Conservation (phyloP, 768 basidiomycete genomes). For the Lepiota venenata region DNA sequence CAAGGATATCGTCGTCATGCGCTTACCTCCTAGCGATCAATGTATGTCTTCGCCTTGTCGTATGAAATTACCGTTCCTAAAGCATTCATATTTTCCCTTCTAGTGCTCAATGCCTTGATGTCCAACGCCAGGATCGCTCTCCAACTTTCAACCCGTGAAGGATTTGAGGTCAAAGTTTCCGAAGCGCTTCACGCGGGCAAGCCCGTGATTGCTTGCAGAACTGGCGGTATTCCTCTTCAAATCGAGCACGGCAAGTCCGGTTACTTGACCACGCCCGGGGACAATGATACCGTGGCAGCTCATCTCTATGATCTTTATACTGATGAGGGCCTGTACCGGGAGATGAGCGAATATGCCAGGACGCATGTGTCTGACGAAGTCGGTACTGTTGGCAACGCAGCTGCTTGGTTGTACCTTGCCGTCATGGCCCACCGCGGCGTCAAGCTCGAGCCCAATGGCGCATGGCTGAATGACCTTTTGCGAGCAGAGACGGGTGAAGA, state of each 20-base stretch:
- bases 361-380: conserved; percentile 85
- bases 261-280: conserved; percentile 74
- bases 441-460: conserved; percentile 77
- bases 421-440: conserved; percentile 77
- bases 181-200: conserved; percentile 91
- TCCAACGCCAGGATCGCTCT: conserved; percentile 86
- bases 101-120: conserved; percentile 88
- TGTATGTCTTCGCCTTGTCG: conserved; percentile 44
- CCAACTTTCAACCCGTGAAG: conserved; percentile 91
- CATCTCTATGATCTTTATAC: conserved; percentile 78
- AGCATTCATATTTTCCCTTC: background rate
- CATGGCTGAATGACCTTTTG: conserved; percentile 82
- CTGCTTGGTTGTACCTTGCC: conserved; percentile 60
- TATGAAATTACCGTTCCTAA: conserved; percentile 25
- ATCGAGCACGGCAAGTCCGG: conserved; percentile 87
- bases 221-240: conserved; percentile 94
- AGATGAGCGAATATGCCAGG: conserved; percentile 63
- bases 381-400: conserved; percentile 77
- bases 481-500: conserved; percentile 72
- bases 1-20: conserved; percentile 73
- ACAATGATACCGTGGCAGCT: conserved; percentile 71
- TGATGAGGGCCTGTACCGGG: conserved; percentile 61
- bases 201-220: conserved; percentile 78
- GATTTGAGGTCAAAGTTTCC: conserved; percentile 96
- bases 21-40: conserved; percentile 80